Evolutionary conservation across 1,139 yeast genomes (phyloP).

Genomic region (Wickerhamomyces sp.): DNA sequence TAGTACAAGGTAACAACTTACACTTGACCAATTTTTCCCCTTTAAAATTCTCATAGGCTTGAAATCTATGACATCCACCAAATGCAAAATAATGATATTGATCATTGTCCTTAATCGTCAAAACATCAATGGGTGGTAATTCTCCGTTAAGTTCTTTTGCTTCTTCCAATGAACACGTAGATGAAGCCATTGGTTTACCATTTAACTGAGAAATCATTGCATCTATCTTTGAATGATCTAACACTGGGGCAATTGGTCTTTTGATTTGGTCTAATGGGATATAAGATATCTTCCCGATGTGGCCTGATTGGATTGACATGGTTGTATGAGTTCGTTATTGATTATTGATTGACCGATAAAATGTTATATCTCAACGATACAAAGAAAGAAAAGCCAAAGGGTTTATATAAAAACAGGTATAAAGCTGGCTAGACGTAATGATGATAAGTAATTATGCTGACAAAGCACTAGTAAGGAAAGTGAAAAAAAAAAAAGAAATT

Average conservation of each 20-base stretch:
- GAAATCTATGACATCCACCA: slow-evolving; percentile 83
- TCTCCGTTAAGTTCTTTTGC: slow-evolving; percentile 45
- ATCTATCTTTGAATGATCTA: slow-evolving; percentile 65
- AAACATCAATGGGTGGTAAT: slow-evolving; percentile 72
- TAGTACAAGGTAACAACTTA: slow-evolving; percentile 63
- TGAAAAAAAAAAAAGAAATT: too few species aligned
- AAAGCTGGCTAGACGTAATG: too few species aligned
- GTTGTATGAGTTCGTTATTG: neutral
- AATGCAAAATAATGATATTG: slow-evolving; percentile 66
- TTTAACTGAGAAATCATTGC: slow-evolving; percentile 73
- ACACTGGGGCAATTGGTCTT: slow-evolving; percentile 81
- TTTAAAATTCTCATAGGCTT: slow-evolving; percentile 58
- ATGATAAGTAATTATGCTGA: too few species aligned
- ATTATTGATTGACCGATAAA: too few species aligned
- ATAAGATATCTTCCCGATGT: slow-evolving; percentile 41
- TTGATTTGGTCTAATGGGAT: slow-evolving; percentile 62
- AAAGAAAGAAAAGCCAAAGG: too few species aligned
- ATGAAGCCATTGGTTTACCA: slow-evolving; percentile 59
- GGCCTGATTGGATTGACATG: slow-evolving; percentile 45
- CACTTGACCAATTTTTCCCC: slow-evolving; percentile 53
- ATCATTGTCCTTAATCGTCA: slow-evolving; percentile 60
- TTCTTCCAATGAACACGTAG: slow-evolving; percentile 52
- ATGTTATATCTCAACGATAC: too few species aligned
- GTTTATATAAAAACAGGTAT: too few species aligned
- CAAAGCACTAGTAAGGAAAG: too few species aligned